These are phyloP conservation scores for Aspergillus neoniger DNA, from an alignment of 2,329 filamentous ascomycete genomes.

Conservation along the genomic window DNA sequence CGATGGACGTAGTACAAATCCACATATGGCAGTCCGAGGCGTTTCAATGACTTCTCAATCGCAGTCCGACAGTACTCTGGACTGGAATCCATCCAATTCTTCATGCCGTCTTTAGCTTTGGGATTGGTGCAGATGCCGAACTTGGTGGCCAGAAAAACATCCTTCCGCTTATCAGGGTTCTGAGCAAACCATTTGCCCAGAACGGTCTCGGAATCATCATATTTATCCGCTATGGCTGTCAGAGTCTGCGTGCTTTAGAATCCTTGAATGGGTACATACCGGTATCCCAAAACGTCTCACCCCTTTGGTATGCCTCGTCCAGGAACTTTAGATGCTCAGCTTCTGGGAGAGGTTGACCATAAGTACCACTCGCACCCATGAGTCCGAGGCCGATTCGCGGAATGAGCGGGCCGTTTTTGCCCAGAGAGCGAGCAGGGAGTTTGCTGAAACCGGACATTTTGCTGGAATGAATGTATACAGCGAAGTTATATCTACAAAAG, in stretches of 20 bases:
- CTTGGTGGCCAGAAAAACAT: slow-evolving; percentile 58
- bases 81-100: slow-evolving; percentile 33
- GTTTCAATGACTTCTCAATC: slow-evolving; percentile 44
- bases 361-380: slow-evolving; percentile 32
- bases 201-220: slow-evolving; percentile 52
- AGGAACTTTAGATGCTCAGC: slow-evolving; percentile 49
- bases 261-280: slow-evolving; percentile 20
- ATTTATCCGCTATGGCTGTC: slow-evolving; percentile 33
- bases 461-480: neutral
- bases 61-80: slow-evolving; percentile 46
- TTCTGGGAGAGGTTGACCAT: slow-evolving; percentile 38
- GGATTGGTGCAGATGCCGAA: slow-evolving; percentile 41
- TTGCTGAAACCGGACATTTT: slow-evolving; percentile 9
- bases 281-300: slow-evolving; percentile 49
- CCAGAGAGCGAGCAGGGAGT: slow-evolving; percentile 26
- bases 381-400: slow-evolving; percentile 31
- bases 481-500: neutral
- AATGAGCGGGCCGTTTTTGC: slow-evolving; percentile 31
- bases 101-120: slow-evolving; percentile 14
- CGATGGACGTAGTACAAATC: slow-evolving; percentile 53
- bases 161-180: slow-evolving; percentile 44
- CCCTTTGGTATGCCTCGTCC: slow-evolving; percentile 48
- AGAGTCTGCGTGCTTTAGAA: neutral
- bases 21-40: slow-evolving; percentile 48
- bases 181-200: slow-evolving; percentile 52